Conservation (phyloP, 305 asterid species). For the Solanum aculeatissimum region DNA sequence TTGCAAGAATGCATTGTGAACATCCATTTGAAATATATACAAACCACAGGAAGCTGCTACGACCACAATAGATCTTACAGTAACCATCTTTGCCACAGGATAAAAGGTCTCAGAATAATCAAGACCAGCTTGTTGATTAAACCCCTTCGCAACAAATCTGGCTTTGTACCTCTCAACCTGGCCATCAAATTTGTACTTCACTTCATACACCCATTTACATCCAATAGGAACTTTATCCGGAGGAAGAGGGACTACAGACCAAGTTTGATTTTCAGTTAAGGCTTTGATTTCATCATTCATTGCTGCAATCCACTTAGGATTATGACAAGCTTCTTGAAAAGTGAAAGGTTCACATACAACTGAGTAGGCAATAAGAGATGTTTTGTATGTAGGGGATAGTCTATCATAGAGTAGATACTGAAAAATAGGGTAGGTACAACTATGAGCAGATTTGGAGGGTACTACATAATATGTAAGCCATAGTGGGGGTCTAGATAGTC, state of each 20-base stretch:
- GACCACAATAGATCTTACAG: neutral
- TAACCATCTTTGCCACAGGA: neutral
- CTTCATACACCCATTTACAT: neutral
- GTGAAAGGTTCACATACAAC: too few species aligned
- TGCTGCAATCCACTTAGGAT: neutral
- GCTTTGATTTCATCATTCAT: neutral
- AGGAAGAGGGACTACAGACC: neutral
- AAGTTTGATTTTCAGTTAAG: neutral
- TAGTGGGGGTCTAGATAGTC: neutral
- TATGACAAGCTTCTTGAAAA: too few species aligned
- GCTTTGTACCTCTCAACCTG: too few species aligned
- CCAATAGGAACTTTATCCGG: neutral
- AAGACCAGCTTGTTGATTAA: neutral
- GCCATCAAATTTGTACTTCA: too few species aligned
- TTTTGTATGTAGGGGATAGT: neutral
- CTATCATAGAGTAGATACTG: too few species aligned
- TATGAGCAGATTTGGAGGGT: neutral
- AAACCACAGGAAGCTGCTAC: too few species aligned
- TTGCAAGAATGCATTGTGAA: too few species aligned
- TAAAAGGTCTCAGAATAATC: too few species aligned
- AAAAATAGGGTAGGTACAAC: neutral
- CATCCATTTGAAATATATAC: too few species aligned
- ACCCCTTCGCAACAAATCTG: neutral
- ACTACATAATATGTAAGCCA: neutral
- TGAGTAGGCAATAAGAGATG: neutral